Base-by-base conservation (phyloP, 2,329 filamentous ascomycete genomes). In the Botrytis hyacinthi region DNA sequence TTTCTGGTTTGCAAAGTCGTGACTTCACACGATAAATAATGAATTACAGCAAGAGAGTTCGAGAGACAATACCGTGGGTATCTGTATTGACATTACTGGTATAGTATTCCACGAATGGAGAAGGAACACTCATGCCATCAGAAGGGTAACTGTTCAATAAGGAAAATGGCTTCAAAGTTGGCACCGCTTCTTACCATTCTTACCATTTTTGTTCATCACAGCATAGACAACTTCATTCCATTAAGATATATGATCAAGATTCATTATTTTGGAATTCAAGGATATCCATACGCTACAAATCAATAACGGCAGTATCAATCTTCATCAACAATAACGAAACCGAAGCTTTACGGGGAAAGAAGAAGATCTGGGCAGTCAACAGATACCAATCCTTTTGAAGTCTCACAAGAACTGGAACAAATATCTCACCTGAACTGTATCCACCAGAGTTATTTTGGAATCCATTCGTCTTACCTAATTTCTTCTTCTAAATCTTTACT, bases 191-290 rank as follows among this genome's bases (percentile, higher is more conserved):
- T 71, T 74, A 76, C 74, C 75, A 73, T 67, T 42, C 60, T 71
- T 74, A 76, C 74, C 75, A 73, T 70, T 70, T 60, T 70, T 54
- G 26, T 75, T 75, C 77, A 74, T 78, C 77, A 78, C 77, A 75
- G 79, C 78, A 78, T 76, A 74, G 74, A 74, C 62, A 72, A 75
- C 67, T 40, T 70, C 60, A 46, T 74, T 73, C 74, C 73, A 26
- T 75, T 73, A 72, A 74, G 68, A 71, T 78, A 76, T 77, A 75
- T 76, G 76, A 74, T 76, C 72, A 71, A 48, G 22, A 54, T 32
- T 37, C 44, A 48, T 66, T 3, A n/a, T 66, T 48, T n/a, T 66
- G 46, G 29, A 32, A 35, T 18, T 48, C 10, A 8, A 10, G 22
- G 22, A 51, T 51, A 51, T 67, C 44, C 22, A 37, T 51, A 51